phyloP scores from a whole-genome alignment of 257 asterid genomes.

The Solanum okadae region DNA sequence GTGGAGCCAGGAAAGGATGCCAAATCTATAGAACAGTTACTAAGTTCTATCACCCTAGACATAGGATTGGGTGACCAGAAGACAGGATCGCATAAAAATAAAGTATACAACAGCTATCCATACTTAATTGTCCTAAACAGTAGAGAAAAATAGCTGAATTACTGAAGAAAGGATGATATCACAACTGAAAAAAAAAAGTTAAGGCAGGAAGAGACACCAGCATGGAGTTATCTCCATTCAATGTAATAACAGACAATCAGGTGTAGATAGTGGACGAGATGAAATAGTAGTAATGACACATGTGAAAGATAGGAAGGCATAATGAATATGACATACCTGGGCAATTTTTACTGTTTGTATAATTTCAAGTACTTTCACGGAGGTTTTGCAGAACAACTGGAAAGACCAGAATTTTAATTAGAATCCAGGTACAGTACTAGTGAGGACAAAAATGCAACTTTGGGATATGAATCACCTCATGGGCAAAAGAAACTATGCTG shows the following conservation, averaged over 20 bases:
- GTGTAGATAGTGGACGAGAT: background rate
- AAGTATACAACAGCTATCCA: background rate
- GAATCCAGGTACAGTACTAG: background rate
- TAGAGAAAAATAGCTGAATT: background rate
- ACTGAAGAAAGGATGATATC: background rate
- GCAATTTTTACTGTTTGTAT: conserved; percentile 67
- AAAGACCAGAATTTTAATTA: conserved; percentile 13
- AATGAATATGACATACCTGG: conserved; percentile 41
- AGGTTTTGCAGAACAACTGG: conserved; percentile 53
- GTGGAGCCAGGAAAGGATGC: background rate
- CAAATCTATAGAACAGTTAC: background rate
- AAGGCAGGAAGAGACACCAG: background rate
- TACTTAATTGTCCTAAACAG: background rate
- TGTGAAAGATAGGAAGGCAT: background rate
- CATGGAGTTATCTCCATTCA: background rate
- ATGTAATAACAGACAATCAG: background rate
- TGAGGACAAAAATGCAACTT: background rate
- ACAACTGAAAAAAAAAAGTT: background rate
- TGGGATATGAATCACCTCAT: conserved; percentile 44
- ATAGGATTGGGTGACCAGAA: background rate
- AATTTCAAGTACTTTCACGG: conserved; percentile 60
- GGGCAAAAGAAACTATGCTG: conserved; percentile 28
- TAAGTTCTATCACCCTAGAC: background rate
- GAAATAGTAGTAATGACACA: background rate
- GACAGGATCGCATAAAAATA: background rate